phyloP scores from a whole-genome alignment of 108 stramenopile species.

The Cyclotella atomus region DNA sequence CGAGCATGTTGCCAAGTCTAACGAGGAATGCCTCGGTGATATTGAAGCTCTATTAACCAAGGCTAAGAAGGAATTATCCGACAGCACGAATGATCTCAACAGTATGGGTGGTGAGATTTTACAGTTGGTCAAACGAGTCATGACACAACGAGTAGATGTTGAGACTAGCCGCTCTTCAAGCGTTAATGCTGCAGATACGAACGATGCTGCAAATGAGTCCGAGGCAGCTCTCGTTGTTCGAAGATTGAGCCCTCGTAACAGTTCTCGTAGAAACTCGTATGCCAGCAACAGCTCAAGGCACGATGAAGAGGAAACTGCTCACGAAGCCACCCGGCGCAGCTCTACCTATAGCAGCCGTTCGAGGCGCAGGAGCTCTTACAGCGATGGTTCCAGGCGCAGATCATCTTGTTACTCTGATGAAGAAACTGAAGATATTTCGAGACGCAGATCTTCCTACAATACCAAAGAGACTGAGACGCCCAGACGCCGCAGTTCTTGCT shows the following conservation, averaged over 20 bases:
- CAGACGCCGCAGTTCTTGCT: background rate
- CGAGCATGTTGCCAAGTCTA: conserved; percentile 22
- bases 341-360: background rate
- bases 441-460: too few relatives aligned
- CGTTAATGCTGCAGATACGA: background rate
- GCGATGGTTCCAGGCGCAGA: background rate
- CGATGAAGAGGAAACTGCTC: background rate
- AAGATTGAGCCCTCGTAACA: background rate
- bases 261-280: background rate
- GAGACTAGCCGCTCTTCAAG: background rate
- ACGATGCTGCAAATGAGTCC: background rate
- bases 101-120: conserved; percentile 35
- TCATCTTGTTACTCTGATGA: too few relatives aligned
- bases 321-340: background rate
- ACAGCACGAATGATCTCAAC: conserved; percentile 1
- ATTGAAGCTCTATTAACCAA: conserved; percentile 14
- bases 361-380: background rate
- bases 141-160: conserved; percentile 8
- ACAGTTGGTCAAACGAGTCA: conserved; percentile 22
- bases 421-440: too few relatives aligned
- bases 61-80: background rate
- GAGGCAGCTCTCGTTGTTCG: background rate
- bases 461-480: too few relatives aligned
- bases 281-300: background rate
- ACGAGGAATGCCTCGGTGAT: conserved; percentile 9